A percentile compares a stretch with the other conserved stretches of the same genome.
Conservation (phyloP, 2,329 filamentous ascomycete species). For the Calonectria ilicicola region DNA sequence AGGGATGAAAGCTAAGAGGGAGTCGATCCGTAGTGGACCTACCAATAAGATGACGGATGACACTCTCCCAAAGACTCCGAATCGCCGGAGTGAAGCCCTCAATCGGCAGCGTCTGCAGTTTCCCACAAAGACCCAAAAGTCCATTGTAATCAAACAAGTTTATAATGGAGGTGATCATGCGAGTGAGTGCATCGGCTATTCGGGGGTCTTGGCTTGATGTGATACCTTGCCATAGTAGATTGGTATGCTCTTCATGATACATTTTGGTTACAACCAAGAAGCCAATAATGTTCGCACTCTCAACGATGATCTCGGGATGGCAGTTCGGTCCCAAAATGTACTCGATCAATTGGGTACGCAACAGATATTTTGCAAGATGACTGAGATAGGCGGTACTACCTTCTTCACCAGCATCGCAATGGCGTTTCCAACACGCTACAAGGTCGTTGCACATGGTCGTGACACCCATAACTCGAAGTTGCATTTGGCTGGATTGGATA, state of each 20-base stretch:
- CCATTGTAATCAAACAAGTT: constrained; percentile 61
- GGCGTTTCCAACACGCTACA: constrained; percentile 72
- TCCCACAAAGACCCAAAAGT: constrained; percentile 76
- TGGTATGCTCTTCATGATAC: constrained; percentile 78
- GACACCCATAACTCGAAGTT: constrained; percentile 84
- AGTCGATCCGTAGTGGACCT: constrained; percentile 55
- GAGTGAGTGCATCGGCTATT: constrained; percentile 82
- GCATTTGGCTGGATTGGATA: constrained; percentile 89
- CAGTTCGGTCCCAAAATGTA: constrained; percentile 93
- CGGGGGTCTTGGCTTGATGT: constrained; percentile 85
- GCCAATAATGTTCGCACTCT: constrained; percentile 85
- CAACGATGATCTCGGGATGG: constrained; percentile 87
- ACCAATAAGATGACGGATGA: constrained; percentile 63
- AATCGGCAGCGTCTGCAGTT: constrained; percentile 74
- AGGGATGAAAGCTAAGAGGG: constrained; percentile 56
- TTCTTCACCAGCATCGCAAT: constrained; percentile 60
- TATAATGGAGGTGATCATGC: constrained; percentile 67
- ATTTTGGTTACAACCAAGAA: constrained; percentile 85
- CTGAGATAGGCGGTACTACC: constrained; percentile 64
- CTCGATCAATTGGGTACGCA: constrained; percentile 78
- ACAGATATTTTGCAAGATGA: constrained; percentile 77
- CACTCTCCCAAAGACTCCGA: constrained; percentile 69
- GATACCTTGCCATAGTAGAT: constrained; percentile 87
- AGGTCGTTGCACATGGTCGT: constrained; percentile 79
- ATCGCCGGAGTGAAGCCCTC: constrained; percentile 72